Percentiles rank a stretch among this genome's conserved stretches.
Conservation (phyloP, 2,329 filamentous ascomycete genomes). For the Tricladium varicosporioides region DNA sequence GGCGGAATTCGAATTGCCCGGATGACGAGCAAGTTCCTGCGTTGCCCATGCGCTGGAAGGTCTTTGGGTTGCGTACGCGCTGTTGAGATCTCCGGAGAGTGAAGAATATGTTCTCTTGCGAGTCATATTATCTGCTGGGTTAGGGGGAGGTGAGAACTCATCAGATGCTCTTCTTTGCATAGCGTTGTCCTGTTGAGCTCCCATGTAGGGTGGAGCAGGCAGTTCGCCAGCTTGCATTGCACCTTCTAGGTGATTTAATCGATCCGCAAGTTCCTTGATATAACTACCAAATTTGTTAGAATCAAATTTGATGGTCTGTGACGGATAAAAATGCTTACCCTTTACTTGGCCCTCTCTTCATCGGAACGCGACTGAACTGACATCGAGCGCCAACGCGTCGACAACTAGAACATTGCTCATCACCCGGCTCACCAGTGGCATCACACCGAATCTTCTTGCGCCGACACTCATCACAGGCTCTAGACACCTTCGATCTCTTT, state of each 20-base stretch:
- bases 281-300: conserved; percentile 52
- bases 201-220: conserved; percentile 37
- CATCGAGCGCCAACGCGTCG: conserved; percentile 73
- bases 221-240: conserved; percentile 62
- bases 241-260: conserved; percentile 78
- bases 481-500: conserved; percentile 82
- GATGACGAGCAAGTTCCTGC: conserved; percentile 25
- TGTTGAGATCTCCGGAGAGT: conserved; percentile 45
- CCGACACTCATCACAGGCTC: conserved; percentile 85
- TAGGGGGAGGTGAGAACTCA: conserved; percentile 51
- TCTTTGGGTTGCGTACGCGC: conserved; percentile 38
- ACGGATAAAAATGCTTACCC: conserved; percentile 50
- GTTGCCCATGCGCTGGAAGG: conserved; percentile 22
- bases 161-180: conserved; percentile 45
- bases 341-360: conserved; percentile 88
- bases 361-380: conserved; percentile 81
- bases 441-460: conserved; percentile 91
- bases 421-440: conserved; percentile 69
- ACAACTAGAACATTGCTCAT: conserved; percentile 78
- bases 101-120: conserved; percentile 48
- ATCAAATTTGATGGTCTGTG: conserved; percentile 8
- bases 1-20: conserved; percentile 14
- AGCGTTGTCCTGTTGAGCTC: conserved; percentile 36
- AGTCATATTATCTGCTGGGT: conserved; percentile 34
- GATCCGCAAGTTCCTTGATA: conserved; percentile 87